Percentiles rank a stretch among this genome's conserved stretches.
Conservation (phyloP, 768 basidiomycete genomes). For the Rhodosporidiobolus sp. region DNA sequence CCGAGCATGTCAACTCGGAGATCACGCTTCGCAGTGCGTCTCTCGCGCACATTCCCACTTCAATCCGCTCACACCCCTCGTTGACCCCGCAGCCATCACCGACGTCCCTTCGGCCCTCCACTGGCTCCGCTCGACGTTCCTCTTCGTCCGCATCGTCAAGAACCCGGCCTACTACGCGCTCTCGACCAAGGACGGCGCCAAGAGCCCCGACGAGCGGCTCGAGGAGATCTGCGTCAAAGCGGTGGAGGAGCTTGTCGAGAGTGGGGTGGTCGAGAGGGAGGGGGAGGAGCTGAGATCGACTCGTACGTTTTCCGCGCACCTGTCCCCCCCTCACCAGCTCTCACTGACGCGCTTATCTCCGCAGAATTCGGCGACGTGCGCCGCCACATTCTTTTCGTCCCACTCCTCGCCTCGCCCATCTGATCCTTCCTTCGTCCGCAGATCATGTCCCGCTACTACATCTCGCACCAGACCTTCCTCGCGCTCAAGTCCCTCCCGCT, state of each 20-base stretch:
- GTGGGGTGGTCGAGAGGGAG: slow-evolving; percentile 50
- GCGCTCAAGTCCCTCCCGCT: slow-evolving; percentile 56
- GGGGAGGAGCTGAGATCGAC: slow-evolving; percentile 19
- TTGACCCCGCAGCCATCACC: slow-evolving; percentile 57
- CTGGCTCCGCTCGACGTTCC: slow-evolving; percentile 82
- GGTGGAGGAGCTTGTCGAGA: slow-evolving; percentile 48
- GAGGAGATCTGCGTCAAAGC: slow-evolving; percentile 62
- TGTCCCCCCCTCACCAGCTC: not conserved
- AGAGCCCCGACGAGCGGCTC: slow-evolving; percentile 50
- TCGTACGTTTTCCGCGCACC: not conserved
- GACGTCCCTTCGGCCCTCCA: slow-evolving; percentile 65
- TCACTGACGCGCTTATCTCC: not conserved
- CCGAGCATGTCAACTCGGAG: slow-evolving; percentile 92
- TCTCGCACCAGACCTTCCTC: slow-evolving; percentile 59
- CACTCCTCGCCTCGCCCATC: not conserved
- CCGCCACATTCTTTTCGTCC: no score
- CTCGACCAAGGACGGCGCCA: not conserved
- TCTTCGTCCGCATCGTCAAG: slow-evolving; percentile 77
- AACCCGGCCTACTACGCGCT: slow-evolving; percentile 72
- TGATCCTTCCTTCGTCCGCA: not conserved
- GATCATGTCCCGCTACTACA: slow-evolving; percentile 43
- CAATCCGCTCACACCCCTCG: not conserved
- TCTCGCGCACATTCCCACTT: rapidly evolving
- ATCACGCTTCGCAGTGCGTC: slow-evolving; percentile 59
- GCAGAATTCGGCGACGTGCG: slow-evolving; percentile 56